Evolutionary conservation across 2,329 filamentous ascomycete species (phyloP).

Genomic region (Metarhizium rileyi): DNA sequence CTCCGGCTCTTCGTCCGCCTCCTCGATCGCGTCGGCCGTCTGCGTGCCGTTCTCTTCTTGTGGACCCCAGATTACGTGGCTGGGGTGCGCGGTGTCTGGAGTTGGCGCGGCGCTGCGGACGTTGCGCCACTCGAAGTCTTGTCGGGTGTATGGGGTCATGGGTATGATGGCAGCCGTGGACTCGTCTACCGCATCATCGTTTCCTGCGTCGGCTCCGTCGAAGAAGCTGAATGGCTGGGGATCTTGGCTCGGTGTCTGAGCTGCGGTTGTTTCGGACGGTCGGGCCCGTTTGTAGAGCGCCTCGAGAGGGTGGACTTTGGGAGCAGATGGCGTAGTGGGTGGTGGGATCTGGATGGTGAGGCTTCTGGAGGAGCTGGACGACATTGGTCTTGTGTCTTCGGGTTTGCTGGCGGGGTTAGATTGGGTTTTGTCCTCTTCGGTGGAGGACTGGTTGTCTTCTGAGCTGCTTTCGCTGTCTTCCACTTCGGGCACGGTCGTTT

Average conservation of each 20-base stretch:
- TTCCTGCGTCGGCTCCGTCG: slow-evolving; percentile 38
- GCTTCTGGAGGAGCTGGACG: slow-evolving; percentile 38
- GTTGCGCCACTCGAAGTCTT: slow-evolving; percentile 65
- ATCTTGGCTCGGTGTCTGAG: slow-evolving; percentile 23
- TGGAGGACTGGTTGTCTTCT: slow-evolving; percentile 10
- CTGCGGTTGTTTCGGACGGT: slow-evolving; percentile 25
- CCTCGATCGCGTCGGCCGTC: slow-evolving; percentile 22
- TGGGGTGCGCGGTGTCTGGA: slow-evolving; percentile 79
- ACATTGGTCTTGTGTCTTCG: slow-evolving; percentile 33
- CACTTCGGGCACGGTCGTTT: slow-evolving; percentile 12
- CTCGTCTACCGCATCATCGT: slow-evolving; percentile 35
- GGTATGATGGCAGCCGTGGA: slow-evolving; percentile 37
- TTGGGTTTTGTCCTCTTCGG: slow-evolving; percentile 12
- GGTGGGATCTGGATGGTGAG: slow-evolving; percentile 47
- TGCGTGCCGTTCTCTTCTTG: slow-evolving; percentile 23
- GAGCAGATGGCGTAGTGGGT: slow-evolving; percentile 34
- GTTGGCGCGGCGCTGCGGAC: slow-evolving; percentile 88
- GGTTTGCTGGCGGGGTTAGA: slow-evolving; percentile 15
- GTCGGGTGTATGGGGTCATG: slow-evolving; percentile 73
- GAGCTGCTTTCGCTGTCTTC: slow-evolving; percentile 11
- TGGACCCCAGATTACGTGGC: slow-evolving; percentile 49
- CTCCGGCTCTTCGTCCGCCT: slow-evolving; percentile 20
- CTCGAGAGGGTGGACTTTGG: slow-evolving; percentile 71
- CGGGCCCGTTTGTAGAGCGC: slow-evolving; percentile 76
- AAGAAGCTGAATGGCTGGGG: slow-evolving; percentile 73